Base-by-base conservation (phyloP, 2,329 filamentous ascomycete species). In the Ascocoryne sarcoides region DNA sequence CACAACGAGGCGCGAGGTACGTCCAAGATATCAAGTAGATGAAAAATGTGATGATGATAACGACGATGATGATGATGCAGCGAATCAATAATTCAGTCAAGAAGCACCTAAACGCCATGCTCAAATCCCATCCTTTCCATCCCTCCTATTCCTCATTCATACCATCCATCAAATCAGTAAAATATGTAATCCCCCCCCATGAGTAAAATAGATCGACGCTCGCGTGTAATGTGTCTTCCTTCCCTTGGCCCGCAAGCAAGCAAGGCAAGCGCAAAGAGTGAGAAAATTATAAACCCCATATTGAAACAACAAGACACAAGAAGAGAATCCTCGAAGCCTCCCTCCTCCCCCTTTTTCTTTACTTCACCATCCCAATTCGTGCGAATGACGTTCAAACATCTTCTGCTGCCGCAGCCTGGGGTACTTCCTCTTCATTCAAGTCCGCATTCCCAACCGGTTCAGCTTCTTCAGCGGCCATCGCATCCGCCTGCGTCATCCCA, bases 401-500 rank as follows among this genome's bases (percentile, higher is more conserved):
- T 7, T 26, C 23, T 12, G 23, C 23, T 7, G 23, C 7, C 23
- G 23, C 7, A 26, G 23, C 12, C 23, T 26, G 7, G 23, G 12
- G 7, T 12, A 7, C 23, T 12, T 26, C 23, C 23, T 26, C 23
- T 7, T 7, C 23, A 26, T 26, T 12, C 7, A 12, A 7, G 23
- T 26, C 23, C 23, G 23, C 7, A 12, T 7, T 12, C 23, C 12
- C 23, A 12, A 26, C 23, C 23, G 7, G 23, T 15, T 38, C 35
- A 3, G 32, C 39, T 5, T 33, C 29, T 26, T 43, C 40, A 26
- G 38, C 45, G 10, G 39, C 44, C 9, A 47, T 17, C 16, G 49
- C 48, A 47, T 58, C 55, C 5, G 52, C 55, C 32, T 52, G 49
- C 5, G 53, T 54, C 52, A 57, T 56, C 5, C 76, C 77, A 51